Base-by-base conservation (phyloP, 257 asterid genomes). In the Solanum sejunctum region DNA sequence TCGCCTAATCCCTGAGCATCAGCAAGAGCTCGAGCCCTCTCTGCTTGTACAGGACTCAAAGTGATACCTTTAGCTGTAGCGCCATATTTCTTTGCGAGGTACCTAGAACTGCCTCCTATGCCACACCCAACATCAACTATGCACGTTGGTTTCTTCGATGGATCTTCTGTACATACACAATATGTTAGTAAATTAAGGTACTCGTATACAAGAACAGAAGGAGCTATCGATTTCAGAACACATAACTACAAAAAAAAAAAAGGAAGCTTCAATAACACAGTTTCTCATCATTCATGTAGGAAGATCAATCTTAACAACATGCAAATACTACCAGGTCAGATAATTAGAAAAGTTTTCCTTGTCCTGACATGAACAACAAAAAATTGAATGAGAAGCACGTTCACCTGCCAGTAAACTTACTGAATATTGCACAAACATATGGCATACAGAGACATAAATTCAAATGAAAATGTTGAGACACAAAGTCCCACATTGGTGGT, bases 81-180 rank as follows among this genome's bases (percentile, higher is more conserved):
- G 13, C 92, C 96, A 85, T 87, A 97, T 86, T 97, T 95, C 86
- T 86, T 86, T 4, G 98, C 94, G 58, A 97, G 80, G 91, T 94
- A 93, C 75, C 98, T 91, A 0, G 98, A 92, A 88, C 98, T 97
- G 81, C 98, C 99, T 61, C 99, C 99, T 43, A 97, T 95, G 7
- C 99, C 99, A 87, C 99, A 97, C 20, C 99, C 99, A 85, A 94
- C 98, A 91, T 97, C 99, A n/a, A 97, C 97, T 39, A 95, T 92
- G 56, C 54, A 90, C 69, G 82, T 92, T 1, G 97, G 99, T 83
- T 86, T 91, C 72, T 84, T 69, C 56, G 5, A 17, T 10, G 92
- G 85, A 80, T 93, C 93, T 60, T 90, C 99, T 93, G 90, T 86
- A 82, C 13, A 15, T 32, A 13, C 84, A 80, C 17, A 55, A 70